Conservation (phyloP, 163 green algal genomes). For the Scenedesmus sp. region DNA sequence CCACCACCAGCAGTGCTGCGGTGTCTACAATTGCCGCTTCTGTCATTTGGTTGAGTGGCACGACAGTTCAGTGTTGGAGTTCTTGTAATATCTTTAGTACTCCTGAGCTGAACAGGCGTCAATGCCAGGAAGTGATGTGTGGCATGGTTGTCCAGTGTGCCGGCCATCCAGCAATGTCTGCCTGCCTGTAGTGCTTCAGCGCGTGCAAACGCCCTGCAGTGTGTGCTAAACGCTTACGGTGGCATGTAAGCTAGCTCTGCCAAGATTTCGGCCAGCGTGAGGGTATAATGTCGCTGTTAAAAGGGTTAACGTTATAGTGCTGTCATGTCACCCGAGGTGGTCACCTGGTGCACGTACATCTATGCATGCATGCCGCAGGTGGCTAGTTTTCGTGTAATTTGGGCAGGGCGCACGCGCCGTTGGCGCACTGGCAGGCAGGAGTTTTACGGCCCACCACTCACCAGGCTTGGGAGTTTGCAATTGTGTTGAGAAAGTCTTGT, state of each 20-base stretch:
- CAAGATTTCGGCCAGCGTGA: neutral
- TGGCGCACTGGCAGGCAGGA: constrained; percentile 2
- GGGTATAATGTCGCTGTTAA: neutral
- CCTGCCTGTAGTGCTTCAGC: neutral
- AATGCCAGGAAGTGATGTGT: neutral
- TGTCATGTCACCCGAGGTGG: neutral
- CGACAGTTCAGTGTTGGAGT: no score
- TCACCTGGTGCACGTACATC: neutral
- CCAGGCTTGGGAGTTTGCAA: neutral
- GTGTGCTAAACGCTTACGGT: neutral
- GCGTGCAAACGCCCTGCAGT: neutral
- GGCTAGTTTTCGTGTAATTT: neutral
- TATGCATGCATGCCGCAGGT: neutral
- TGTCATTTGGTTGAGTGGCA: no score
- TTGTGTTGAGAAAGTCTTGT: neutral
- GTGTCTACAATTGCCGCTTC: no score
- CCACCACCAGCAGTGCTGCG: no score
- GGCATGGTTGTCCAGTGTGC: neutral
- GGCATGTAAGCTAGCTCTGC: neutral
- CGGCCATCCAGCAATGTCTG: neutral
- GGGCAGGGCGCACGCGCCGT: neutral
- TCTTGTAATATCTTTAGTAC: no score
- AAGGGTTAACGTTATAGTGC: neutral
- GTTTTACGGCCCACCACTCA: constrained; percentile 9
- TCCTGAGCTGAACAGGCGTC: no score